Evolutionary conservation across 768 basidiomycete species (phyloP), one percentile per base, ranked within the genome.

Genomic region (Saitozyma podzolica): DNA sequence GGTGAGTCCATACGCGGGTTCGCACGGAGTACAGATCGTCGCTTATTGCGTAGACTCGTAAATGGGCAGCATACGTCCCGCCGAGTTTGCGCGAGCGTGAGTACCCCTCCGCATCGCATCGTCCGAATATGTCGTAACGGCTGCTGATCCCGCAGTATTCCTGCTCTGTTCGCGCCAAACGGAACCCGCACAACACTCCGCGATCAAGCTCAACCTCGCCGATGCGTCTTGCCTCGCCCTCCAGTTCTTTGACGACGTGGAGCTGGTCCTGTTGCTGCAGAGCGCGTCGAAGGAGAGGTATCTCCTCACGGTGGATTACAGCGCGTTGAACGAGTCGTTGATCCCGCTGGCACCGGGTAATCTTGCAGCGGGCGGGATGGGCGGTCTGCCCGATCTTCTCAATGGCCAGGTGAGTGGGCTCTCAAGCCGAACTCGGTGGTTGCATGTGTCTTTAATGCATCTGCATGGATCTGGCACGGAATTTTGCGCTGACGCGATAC

Each of bases 231-330:
- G 65, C 37, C 58, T 73, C 3, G 57, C 66, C 9, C 19, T 70
- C 6, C 61, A 68, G 43, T 70, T 73, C 60, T 73, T 73, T 56
- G 72, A 73, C 50, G 66, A 70, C 43, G 51, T 58, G 39, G 72
- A 73, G 40, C 54, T 70, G 17, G 68, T 64, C 13, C 17, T 73
- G 8, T 14, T 73, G 1, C 53, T 73, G n/a, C 52, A 67, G 41
- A 52, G 16, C 17, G 51, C 47, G 16, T 19, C 14, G 11, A 40
- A 43, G 9, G 41, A 54, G 7, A 40, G 61, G 39, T 68, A 66
- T 40, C 68, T 70, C 8, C 56, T 41, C 6, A 66, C 68, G 5
- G 19, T 67, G 0, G 54, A 59, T 8, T 73, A 69, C 54, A 41
- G 49, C 2, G 62, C 51, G 3, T 41, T 62, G 20, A 16, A 50